A percentile compares a stretch with the other conserved stretches of the same genome.
These are phyloP conservation scores for Lodderomyces orthopsilosis DNA, from an alignment of 1,139 yeast species.

Conservation along the genomic window DNA sequence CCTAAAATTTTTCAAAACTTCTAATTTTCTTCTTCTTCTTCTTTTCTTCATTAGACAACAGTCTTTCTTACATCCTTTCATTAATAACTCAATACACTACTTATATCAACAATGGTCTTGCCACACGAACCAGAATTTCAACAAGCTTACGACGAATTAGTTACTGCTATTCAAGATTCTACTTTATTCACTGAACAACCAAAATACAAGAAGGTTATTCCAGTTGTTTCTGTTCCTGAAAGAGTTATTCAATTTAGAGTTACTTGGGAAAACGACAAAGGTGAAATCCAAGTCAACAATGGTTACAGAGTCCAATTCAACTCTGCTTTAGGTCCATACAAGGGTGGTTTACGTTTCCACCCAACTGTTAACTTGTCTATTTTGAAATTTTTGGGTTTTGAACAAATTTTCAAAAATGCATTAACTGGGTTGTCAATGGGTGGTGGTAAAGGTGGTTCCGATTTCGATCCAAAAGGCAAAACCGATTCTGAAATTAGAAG, in stretches of 20 bases:
- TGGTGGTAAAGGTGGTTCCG: constrained; percentile 99
- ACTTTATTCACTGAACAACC: constrained; percentile 88
- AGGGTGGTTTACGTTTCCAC: constrained; percentile 98
- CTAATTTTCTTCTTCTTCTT: not conserved
- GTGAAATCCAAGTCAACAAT: constrained; percentile 87
- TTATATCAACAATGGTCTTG: constrained; percentile 41
- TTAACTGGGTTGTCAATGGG: constrained; percentile 97
- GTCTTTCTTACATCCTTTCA: too few species aligned
- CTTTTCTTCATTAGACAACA: not conserved
- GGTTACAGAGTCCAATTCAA: constrained; percentile 99
- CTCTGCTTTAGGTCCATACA: constrained; percentile 98
- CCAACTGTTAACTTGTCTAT: constrained; percentile 94
- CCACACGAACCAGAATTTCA: constrained; percentile 95
- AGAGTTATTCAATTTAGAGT: constrained; percentile 96
- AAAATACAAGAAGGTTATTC: constrained; percentile 82
- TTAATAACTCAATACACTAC: not conserved
- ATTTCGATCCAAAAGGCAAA: constrained; percentile 95
- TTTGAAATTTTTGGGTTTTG: constrained; percentile 94
- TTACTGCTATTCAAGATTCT: constrained; percentile 85
- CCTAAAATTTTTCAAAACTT: not conserved
- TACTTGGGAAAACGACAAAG: constrained; percentile 95
- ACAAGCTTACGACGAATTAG: constrained; percentile 95
- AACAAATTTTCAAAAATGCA: constrained; percentile 98
- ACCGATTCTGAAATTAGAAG: constrained; percentile 92
- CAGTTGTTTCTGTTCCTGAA: constrained; percentile 93